Evolutionary conservation across 192 early-diverging fungal species (phyloP).

Genomic region (Mortierella claussenii): DNA sequence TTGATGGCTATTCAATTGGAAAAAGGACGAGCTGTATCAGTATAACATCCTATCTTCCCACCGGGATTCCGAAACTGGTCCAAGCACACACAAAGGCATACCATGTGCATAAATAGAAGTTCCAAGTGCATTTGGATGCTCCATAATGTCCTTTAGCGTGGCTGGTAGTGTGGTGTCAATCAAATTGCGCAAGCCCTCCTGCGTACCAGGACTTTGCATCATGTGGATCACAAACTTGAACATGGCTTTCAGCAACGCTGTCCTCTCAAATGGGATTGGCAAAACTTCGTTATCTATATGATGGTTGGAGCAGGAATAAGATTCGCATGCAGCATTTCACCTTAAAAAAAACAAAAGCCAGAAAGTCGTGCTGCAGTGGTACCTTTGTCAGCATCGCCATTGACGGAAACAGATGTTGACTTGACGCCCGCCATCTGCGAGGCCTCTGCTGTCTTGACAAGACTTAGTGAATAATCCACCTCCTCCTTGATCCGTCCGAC

Average conservation of each 20-base stretch:
- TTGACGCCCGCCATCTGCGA: constrained; percentile 59
- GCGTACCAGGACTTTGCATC: constrained; percentile 92
- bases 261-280: constrained; percentile 75
- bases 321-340: too few species aligned
- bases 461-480: constrained; percentile 59
- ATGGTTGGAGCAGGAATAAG: too few species aligned
- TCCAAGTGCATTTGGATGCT: constrained; percentile 81
- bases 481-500: constrained; percentile 85
- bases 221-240: constrained; percentile 93
- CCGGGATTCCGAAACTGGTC: too few species aligned
- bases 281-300: constrained; percentile 41
- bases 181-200: constrained; percentile 93
- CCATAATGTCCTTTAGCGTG: constrained; percentile 79
- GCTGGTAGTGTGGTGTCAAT: constrained; percentile 88
- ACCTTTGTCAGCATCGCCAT: constrained; percentile 5
- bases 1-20: constrained; percentile 77
- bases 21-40: constrained; percentile 54
- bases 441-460: constrained; percentile 30
- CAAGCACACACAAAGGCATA: too few species aligned
- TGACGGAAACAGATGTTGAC: neutral
- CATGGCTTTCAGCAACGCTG: constrained; percentile 84
- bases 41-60: too few species aligned
- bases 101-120: constrained; percentile 84
- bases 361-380: too few species aligned
- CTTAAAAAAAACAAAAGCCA: too few species aligned